These are phyloP conservation scores for Umbelopsis isabellina DNA, from an alignment of 192 early-diverging fungal species.

Conservation along the genomic window DNA sequence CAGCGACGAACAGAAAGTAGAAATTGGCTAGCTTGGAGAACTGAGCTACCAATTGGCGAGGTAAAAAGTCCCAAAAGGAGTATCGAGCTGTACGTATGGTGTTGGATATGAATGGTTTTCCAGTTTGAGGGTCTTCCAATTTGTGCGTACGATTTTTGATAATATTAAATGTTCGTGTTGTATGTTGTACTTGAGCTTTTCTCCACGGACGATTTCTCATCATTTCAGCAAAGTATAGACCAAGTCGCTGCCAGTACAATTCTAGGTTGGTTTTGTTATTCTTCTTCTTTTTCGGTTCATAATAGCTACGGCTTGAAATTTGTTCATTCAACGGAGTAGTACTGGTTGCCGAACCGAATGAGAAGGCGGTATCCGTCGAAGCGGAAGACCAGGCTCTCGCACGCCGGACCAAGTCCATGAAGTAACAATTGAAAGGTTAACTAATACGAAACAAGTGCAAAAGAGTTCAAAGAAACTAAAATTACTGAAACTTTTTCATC, in stretches of 20 bases:
- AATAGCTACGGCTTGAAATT: not conserved
- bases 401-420: constrained; percentile 15
- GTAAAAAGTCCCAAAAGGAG: constrained; percentile 59
- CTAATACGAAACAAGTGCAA: not conserved
- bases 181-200: not conserved
- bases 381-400: constrained; percentile 15
- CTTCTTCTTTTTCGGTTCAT: constrained; percentile 14
- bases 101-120: constrained; percentile 58
- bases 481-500: not conserved
- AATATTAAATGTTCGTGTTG: constrained; percentile 18
- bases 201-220: not conserved
- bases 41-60: constrained; percentile 64
- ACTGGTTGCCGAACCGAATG: constrained; percentile 2
- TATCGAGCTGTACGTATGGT: constrained; percentile 67
- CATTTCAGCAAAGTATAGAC: not conserved
- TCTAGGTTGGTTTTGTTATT: not conserved
- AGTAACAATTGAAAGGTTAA: not conserved
- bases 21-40: constrained; percentile 74
- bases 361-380: constrained; percentile 13
- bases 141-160: constrained; percentile 2
- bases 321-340: constrained; percentile 13
- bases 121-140: constrained; percentile 46
- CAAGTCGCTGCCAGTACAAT: not conserved
- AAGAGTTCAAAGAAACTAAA: not conserved
- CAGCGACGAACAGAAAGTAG: constrained; percentile 69